phyloP scores from a whole-genome alignment of 2,329 filamentous ascomycete species.

The Hypoxylon sp. region DNA sequence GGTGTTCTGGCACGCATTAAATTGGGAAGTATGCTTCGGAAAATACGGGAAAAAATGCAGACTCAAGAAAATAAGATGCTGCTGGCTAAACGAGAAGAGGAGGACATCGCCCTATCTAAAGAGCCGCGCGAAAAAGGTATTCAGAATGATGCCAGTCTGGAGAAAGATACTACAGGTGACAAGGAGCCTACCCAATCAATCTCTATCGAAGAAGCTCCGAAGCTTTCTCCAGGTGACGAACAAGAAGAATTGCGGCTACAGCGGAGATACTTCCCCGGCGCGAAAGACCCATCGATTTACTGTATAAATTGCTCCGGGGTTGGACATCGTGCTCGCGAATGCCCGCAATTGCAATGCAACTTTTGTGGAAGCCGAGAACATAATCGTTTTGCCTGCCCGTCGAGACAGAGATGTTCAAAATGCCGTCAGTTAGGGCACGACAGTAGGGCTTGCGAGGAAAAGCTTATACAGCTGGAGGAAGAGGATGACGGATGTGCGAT shows the following conservation, averaged over 20 bases:
- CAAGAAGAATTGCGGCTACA: conserved; percentile 59
- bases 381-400: conserved; percentile 66
- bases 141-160: conserved; percentile 25
- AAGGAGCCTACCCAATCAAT: background rate
- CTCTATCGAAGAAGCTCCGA: background rate
- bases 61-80: conserved; percentile 2
- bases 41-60: conserved; percentile 20
- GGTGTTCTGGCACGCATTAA: conserved; percentile 32
- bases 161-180: background rate
- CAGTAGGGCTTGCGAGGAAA: conserved; percentile 67
- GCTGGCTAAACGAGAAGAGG: conserved; percentile 43
- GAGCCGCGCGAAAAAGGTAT: background rate
- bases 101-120: conserved; percentile 54
- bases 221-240: background rate
- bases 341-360: conserved; percentile 63
- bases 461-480: conserved; percentile 65
- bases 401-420: conserved; percentile 66
- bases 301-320: conserved; percentile 67
- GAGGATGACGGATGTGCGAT: conserved; percentile 72
- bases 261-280: conserved; percentile 67
- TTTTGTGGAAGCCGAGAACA: conserved; percentile 65
- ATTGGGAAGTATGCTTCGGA: conserved; percentile 40
- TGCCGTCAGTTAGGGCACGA: conserved; percentile 75
- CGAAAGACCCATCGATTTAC: conserved; percentile 59
- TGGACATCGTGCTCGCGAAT: conserved; percentile 63